Percentiles rank a stretch among this genome's conserved stretches.
These are phyloP conservation scores for Eucalyptus shirleyi DNA, from an alignment of 345 rosid genomes.

Conservation along the genomic window DNA sequence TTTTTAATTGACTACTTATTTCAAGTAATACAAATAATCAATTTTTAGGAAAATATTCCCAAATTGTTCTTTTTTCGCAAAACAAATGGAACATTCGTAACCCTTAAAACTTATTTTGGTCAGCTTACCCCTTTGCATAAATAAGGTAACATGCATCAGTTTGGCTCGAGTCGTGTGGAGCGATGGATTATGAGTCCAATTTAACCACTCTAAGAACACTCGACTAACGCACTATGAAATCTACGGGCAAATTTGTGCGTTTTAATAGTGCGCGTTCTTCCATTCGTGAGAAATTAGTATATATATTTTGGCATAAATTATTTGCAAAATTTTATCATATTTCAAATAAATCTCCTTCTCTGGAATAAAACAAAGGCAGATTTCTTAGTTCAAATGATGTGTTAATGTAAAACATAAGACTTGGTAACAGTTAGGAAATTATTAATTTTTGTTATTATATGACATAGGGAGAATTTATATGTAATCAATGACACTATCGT, in stretches of 20 bases:
- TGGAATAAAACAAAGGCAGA: background rate
- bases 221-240: background rate
- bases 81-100: accelerated
- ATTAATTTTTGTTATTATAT: background rate
- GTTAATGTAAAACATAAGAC: background rate
- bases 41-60: background rate
- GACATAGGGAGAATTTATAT: background rate
- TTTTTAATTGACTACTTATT: background rate
- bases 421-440: background rate
- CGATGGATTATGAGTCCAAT: background rate
- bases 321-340: background rate
- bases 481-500: too few relatives aligned
- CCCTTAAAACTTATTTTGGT: background rate
- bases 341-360: background rate
- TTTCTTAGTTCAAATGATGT: background rate
- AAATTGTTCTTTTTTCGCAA: background rate
- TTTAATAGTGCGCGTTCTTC: background rate
- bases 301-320: background rate
- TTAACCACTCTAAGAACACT: background rate
- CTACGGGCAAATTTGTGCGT: background rate
- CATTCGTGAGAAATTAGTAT: background rate
- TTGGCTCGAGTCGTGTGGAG: background rate
- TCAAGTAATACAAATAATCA: accelerated
- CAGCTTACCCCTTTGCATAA: background rate
- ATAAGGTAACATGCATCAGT: accelerated